Percentiles rank a stretch among this genome's conserved stretches.
These are phyloP conservation scores for Chalciporus chontae DNA, from an alignment of 768 basidiomycete species.

Conservation along the genomic window DNA sequence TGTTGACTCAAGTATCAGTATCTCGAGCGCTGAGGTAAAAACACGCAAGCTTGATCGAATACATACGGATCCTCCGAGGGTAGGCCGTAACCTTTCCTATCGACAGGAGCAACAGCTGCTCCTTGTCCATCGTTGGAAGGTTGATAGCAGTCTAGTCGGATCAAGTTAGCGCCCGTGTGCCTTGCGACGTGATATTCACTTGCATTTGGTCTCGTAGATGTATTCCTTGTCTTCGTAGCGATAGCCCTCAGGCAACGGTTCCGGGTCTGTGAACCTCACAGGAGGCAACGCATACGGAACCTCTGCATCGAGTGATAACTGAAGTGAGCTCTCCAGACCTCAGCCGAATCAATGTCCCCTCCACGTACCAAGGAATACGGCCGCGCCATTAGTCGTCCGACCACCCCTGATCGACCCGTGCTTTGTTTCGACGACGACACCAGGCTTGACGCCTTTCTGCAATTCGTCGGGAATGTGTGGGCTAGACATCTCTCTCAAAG, in stretches of 20 bases:
- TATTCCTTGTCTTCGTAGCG: conserved; percentile 60
- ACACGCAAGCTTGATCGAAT: background rate
- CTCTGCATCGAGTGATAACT: conserved; percentile 38
- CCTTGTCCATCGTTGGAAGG: conserved; percentile 66
- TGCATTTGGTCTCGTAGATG: conserved; percentile 54
- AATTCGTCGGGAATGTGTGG: conserved; percentile 60
- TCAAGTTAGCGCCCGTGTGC: background rate
- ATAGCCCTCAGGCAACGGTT: conserved; percentile 49
- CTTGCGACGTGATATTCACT: conserved; percentile 18
- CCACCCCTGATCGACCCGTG: conserved; percentile 58
- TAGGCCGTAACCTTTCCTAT: conserved; percentile 63
- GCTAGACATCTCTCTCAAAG: conserved; percentile 3
- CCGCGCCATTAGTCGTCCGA: conserved; percentile 56
- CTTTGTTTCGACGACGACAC: conserved; percentile 50
- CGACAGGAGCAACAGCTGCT: conserved; percentile 36
- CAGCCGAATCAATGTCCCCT: background rate
- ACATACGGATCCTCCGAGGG: conserved; percentile 69
- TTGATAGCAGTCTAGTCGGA: conserved; percentile 50
- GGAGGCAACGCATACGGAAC: conserved; percentile 70
- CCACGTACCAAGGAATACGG: conserved; percentile 57
- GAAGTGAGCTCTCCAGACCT: too few species aligned
- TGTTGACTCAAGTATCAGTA: conserved; percentile 19
- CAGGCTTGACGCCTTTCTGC: conserved; percentile 34
- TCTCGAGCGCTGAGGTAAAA: background rate
- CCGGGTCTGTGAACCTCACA: conserved; percentile 60